Conservation (phyloP, 352 stramenopile genomes). For the Phytophthora kernoviae region DNA sequence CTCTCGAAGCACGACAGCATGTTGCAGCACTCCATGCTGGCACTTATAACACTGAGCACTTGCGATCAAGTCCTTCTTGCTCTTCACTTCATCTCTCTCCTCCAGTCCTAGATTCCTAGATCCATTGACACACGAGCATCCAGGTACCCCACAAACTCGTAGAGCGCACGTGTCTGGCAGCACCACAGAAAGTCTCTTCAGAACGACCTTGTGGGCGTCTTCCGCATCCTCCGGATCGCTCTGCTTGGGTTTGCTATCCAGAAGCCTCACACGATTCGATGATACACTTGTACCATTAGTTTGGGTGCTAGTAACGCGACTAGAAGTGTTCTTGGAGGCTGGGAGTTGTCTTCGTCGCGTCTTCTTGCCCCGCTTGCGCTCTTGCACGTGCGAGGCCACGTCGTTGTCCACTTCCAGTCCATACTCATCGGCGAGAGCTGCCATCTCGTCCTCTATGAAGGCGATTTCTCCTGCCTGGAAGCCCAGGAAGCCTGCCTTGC, state of each 20-base stretch:
- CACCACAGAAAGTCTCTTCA: slow-evolving; percentile 46
- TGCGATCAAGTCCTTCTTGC: slow-evolving; percentile 37
- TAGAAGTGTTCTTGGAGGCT: background rate
- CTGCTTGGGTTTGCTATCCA: slow-evolving; percentile 13
- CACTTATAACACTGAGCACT: slow-evolving; percentile 59
- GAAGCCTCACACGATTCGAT: slow-evolving; percentile 6
- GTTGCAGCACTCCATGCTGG: slow-evolving; percentile 73
- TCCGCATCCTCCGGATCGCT: slow-evolving; percentile 24
- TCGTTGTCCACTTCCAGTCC: slow-evolving; percentile 73
- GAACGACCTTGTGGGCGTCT: slow-evolving; percentile 50
- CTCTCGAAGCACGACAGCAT: slow-evolving; percentile 53
- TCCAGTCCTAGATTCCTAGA: slow-evolving; percentile 39
- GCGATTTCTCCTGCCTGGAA: slow-evolving; percentile 79
- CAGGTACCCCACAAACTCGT: slow-evolving; percentile 58
- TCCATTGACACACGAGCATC: slow-evolving; percentile 62
- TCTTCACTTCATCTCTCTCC: slow-evolving; percentile 21
- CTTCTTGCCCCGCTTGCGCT: slow-evolving; percentile 65
- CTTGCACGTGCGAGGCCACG: slow-evolving; percentile 60
- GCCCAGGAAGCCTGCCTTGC: slow-evolving; percentile 73
- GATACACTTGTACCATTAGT: background rate
- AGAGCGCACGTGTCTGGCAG: slow-evolving; percentile 61
- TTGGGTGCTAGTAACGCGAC: background rate
- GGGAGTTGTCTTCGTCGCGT: slow-evolving; percentile 16
- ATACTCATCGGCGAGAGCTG: slow-evolving; percentile 77
- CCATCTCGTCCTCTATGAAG: slow-evolving; percentile 89